Percentiles rank a stretch among this genome's conserved stretches.
Evolutionary conservation across 345 rosid species (phyloP).

Genomic region (Cardiospermum halicacabum): DNA sequence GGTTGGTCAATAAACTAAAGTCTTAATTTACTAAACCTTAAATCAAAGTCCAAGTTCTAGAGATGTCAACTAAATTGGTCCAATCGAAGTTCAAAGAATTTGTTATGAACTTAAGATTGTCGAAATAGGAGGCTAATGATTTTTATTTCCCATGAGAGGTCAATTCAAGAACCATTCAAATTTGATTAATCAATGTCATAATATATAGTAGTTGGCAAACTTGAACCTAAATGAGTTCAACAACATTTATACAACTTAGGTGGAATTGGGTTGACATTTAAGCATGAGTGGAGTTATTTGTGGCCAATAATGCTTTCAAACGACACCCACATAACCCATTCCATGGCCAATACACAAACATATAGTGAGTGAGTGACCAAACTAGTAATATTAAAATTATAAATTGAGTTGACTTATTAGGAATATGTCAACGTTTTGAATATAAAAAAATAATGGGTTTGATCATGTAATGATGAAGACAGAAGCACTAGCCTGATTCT

Average conservation of each 20-base stretch:
- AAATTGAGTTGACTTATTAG: neutral
- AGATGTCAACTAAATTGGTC: neutral
- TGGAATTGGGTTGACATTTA: slow-evolving; percentile 5
- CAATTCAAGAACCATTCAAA: too few relatives aligned
- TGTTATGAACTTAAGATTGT: too few relatives aligned
- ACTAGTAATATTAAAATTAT: neutral
- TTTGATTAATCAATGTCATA: too few relatives aligned
- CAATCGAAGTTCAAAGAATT: too few relatives aligned
- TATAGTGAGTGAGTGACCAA: neutral
- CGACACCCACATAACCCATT: slow-evolving; percentile 4
- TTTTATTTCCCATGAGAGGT: too few relatives aligned
- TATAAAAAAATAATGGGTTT: slow-evolving; percentile 8
- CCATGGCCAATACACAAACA: slow-evolving; percentile 5
- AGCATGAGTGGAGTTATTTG: neutral
- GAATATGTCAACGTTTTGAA: slow-evolving; percentile 10
- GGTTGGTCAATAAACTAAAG: neutral
- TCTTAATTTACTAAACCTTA: neutral
- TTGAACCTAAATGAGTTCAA: too few relatives aligned
- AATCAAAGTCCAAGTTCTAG: neutral
- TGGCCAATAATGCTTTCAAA: slow-evolving; percentile 2
- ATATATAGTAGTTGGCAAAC: too few relatives aligned
- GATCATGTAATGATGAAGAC: neutral
- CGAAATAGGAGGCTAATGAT: too few relatives aligned
- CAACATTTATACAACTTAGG: too few relatives aligned
- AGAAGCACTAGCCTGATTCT: neutral